Base-by-base conservation (phyloP, 345 rosid genomes). In the Acer saccharum region DNA sequence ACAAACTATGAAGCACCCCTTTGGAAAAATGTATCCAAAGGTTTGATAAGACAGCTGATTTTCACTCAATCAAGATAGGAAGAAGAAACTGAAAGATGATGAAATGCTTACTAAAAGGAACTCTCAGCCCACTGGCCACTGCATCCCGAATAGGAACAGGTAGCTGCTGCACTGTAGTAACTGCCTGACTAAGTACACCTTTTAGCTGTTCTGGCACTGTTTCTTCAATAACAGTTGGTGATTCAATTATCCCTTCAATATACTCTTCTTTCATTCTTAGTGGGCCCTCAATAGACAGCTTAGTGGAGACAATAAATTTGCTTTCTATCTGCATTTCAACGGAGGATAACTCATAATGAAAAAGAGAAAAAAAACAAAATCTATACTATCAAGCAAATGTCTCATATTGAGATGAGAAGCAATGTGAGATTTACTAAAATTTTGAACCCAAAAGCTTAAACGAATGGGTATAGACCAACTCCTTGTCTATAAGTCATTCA, bases 211-310 rank as follows among this genome's bases (percentile, higher is more conserved):
- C 91, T 68, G 98, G 99, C 35, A 96, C 76, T 52, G 94, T 77
- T 81, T 93, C 97, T 89, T 92, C 94, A 80, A 96, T 86, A 52
- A 96, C 72, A 10, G 87, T 88, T 48, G 99, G 98, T 27, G 94
- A 84, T 76, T 93, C 97, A 10, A 96, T 25, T 75, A 86, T 70
- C 72, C 94, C 98, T 88, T 96, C 99, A 69, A 87, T 75, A 71
- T 91, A 93, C 79, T 92, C 98, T 77, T 96, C 98, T 83, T 85
- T 96, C 87, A 96, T 84, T 76, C 99, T 88, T 73, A 88, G 81
- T n/a, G 99, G 98, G 79, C 99, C 99, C 85, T 96, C 98, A n/a
- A 96, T 85, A 78, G 93, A 73, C 72, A 96, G 83, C 81, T 80
- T 88, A 68, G 94, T 76, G 20, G 94, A 86, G 69, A 96, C 67